phyloP scores from a whole-genome alignment of 176 grass and related monocot genomes.

The Ampelocalamus luodianensis region DNA sequence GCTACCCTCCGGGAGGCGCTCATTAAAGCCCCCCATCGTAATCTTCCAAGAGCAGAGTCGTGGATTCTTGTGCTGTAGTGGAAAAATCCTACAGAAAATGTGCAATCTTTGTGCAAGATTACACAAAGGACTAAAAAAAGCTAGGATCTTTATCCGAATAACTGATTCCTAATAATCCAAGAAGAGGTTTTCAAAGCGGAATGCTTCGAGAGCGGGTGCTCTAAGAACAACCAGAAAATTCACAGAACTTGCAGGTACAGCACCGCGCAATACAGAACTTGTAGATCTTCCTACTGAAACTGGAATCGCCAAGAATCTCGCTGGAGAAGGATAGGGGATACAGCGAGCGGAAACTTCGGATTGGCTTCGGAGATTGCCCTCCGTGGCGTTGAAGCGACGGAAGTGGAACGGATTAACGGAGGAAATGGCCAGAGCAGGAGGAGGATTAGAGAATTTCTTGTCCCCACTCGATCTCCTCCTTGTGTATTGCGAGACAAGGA shows the following conservation, averaged over 20 bases:
- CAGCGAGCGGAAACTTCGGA: background rate
- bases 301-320: background rate
- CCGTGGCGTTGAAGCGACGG: constrained; percentile 34
- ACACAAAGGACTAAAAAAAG: background rate
- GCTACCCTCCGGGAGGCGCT: constrained; percentile 57
- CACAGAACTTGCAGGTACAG: background rate
- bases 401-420: constrained; percentile 19
- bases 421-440: constrained; percentile 30
- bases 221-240: background rate
- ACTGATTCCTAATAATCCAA: background rate
- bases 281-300: background rate
- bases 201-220: background rate
- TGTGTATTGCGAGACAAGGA: constrained; percentile 15
- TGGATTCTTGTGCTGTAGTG: constrained; percentile 5
- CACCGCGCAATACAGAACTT: background rate
- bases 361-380: constrained; percentile 27
- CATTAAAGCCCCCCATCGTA: constrained; percentile 48
- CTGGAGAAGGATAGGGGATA: background rate
- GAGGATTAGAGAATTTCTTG: background rate
- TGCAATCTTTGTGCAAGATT: constrained; percentile 9
- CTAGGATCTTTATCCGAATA: background rate
- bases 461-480: background rate
- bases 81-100: background rate
- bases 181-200: background rate
- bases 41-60: constrained; percentile 9